Evolutionary conservation across 139 green algal genomes (phyloP).

Genomic region (Chlorella sp.): DNA sequence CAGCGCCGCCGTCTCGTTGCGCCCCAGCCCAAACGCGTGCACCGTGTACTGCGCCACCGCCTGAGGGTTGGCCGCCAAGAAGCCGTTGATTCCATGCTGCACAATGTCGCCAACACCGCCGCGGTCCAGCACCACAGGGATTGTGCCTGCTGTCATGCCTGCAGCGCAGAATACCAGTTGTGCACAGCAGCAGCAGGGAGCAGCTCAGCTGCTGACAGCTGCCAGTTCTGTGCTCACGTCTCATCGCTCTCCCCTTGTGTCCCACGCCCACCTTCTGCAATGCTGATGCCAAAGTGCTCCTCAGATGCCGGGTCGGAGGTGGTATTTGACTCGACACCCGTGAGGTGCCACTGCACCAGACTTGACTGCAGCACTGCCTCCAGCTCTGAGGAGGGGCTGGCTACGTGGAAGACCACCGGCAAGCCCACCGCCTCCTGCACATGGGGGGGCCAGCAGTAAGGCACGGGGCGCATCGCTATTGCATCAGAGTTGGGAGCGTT

Average conservation of each 20-base stretch:
- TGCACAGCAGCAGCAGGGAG: too few species aligned
- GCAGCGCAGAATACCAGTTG: too few species aligned
- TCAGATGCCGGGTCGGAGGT: constrained; percentile 15
- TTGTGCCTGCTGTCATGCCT: constrained; percentile 26
- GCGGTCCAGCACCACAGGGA: constrained; percentile 26
- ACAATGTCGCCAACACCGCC: constrained; percentile 28
- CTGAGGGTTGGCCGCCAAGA: neutral
- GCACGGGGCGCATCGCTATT: too few species aligned
- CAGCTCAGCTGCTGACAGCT: too few species aligned
- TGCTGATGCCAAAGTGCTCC: constrained; percentile 36
- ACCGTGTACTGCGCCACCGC: neutral
- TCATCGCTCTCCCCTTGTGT: too few species aligned
- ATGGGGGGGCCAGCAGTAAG: neutral
- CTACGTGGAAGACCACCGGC: constrained; percentile 24
- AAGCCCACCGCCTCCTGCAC: constrained; percentile 2
- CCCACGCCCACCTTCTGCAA: constrained; percentile 21
- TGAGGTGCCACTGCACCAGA: constrained; percentile 36
- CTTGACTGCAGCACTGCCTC: constrained; percentile 23
- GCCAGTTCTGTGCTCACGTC: too few species aligned
- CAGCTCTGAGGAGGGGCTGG: neutral
- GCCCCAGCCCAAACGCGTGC: neutral
- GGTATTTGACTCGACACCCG: constrained; percentile 6
- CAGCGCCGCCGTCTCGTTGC: neutral
- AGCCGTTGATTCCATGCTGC: constrained; percentile 11
- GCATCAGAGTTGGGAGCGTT: too few species aligned